Percentiles rank a stretch among this genome's conserved stretches.
phyloP scores from a whole-genome alignment of 768 basidiomycete genomes.

The Lactarius vividus region DNA sequence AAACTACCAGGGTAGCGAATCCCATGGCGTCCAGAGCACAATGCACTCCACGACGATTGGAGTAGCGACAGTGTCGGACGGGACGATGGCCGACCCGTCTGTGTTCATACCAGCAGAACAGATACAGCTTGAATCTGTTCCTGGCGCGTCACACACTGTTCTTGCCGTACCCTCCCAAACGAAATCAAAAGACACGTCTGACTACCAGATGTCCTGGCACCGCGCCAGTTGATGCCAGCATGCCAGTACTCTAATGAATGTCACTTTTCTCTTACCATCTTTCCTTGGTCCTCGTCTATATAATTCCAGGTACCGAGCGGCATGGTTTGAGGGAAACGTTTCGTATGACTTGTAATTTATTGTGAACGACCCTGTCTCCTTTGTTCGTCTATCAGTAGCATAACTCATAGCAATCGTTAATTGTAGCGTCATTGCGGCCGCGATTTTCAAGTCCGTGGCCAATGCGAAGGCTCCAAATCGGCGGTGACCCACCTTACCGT shows the following conservation, averaged over 20 bases:
- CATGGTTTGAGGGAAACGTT: too few relatives aligned
- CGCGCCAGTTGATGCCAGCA: neutral
- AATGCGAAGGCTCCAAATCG: too few relatives aligned
- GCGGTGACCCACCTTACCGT: too few relatives aligned
- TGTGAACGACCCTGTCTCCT: too few relatives aligned
- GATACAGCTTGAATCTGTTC: neutral
- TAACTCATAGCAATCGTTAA: too few relatives aligned
- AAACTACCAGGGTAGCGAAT: neutral
- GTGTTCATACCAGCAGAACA: neutral
- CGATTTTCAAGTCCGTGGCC: too few relatives aligned
- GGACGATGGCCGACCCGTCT: neutral
- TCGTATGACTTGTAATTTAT: too few relatives aligned
- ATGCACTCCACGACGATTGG: neutral
- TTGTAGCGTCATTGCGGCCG: too few relatives aligned
- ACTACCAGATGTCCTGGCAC: neutral
- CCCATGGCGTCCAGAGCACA: neutral
- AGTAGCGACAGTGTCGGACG: neutral
- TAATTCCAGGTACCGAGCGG: neutral
- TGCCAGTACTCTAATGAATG: neutral
- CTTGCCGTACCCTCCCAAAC: neutral
- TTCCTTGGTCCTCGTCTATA: neutral
- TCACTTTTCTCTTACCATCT: neutral
- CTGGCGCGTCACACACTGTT: neutral
- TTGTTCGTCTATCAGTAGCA: too few relatives aligned
- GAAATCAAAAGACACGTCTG: neutral